Conservation (phyloP, 257 asterid species). For the Gentiana dahurica region DNA sequence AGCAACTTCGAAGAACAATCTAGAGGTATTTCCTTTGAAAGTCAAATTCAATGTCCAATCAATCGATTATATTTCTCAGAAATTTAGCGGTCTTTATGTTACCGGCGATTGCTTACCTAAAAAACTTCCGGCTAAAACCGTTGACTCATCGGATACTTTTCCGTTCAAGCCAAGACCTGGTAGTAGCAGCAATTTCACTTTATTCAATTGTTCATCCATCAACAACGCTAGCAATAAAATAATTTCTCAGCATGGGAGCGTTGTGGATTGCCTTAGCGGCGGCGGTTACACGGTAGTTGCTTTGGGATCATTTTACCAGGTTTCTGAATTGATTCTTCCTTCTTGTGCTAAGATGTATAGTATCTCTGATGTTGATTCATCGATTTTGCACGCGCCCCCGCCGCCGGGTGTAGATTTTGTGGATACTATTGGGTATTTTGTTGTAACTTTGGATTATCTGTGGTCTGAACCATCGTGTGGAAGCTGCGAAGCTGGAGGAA, state of each 20-base stretch:
- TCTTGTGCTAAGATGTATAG: constrained; percentile 49
- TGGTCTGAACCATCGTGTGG: constrained; percentile 52
- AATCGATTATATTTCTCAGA: constrained; percentile 34
- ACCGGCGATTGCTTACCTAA: constrained; percentile 34
- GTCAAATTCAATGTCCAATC: constrained; percentile 23
- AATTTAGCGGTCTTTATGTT: constrained; percentile 19
- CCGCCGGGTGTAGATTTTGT: constrained; percentile 13
- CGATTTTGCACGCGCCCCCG: background rate
- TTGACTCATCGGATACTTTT: constrained; percentile 17
- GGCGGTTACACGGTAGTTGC: constrained; percentile 27
- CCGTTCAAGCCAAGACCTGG: constrained; percentile 19
- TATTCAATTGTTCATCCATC: constrained; percentile 43
- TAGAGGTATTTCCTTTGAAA: constrained; percentile 19
- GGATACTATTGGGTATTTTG: constrained; percentile 4
- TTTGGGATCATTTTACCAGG: constrained; percentile 15
- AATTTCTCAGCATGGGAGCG: background rate
- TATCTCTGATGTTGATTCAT: constrained; percentile 27
- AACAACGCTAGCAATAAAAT: background rate
- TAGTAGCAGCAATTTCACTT: constrained; percentile 20
- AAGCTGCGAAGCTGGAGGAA: constrained; percentile 38
- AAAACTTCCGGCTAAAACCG: constrained; percentile 16
- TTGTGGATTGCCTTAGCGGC: constrained; percentile 30
- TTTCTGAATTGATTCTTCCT: constrained; percentile 20
- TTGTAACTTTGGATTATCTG: constrained; percentile 11
- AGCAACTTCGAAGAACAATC: constrained; percentile 25